Evolutionary conservation across 2,329 filamentous ascomycete species (phyloP).

Genomic region (Raffaelea albimanens): DNA sequence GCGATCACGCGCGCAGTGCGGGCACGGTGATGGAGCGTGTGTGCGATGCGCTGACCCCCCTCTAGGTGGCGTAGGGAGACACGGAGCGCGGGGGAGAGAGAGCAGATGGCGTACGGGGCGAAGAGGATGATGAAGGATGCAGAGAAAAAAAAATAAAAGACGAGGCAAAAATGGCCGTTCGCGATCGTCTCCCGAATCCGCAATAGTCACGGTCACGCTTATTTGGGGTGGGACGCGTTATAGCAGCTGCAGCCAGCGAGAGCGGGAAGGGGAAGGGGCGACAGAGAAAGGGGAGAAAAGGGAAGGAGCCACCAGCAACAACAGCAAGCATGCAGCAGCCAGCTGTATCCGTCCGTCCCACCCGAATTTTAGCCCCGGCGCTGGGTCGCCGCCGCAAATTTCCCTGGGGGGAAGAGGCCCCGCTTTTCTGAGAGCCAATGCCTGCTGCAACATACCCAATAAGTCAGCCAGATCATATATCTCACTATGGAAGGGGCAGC

Average conservation of each 20-base stretch:
- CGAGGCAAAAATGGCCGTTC: neutral
- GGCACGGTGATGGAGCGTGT: too few species aligned
- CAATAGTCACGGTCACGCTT: slow-evolving; percentile 4
- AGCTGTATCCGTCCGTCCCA: slow-evolving; percentile 5
- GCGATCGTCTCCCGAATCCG: neutral
- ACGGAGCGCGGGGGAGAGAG: neutral
- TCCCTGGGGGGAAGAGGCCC: neutral
- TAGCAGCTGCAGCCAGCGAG: neutral
- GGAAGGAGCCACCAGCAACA: slow-evolving; percentile 6
- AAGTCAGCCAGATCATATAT: too few species aligned
- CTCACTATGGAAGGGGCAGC: too few species aligned
- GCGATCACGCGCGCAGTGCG: too few species aligned
- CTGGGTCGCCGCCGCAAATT: neutral
- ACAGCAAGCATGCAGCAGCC: too few species aligned
- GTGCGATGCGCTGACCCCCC: too few species aligned
- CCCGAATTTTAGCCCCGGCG: slow-evolving; percentile 1
- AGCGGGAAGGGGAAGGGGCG: too few species aligned
- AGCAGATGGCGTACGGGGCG: neutral
- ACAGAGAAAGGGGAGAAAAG: slow-evolving; percentile 3
- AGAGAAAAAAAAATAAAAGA: neutral
- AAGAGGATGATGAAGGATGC: neutral
- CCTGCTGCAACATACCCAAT: too few species aligned
- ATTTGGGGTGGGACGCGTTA: slow-evolving; percentile 4
- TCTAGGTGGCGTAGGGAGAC: too few species aligned
- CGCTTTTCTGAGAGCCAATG: neutral